These are phyloP conservation scores for Antitrichia curtipendula DNA, from an alignment of 225 moss, liverwort and hornwort species.

Conservation along the genomic window DNA sequence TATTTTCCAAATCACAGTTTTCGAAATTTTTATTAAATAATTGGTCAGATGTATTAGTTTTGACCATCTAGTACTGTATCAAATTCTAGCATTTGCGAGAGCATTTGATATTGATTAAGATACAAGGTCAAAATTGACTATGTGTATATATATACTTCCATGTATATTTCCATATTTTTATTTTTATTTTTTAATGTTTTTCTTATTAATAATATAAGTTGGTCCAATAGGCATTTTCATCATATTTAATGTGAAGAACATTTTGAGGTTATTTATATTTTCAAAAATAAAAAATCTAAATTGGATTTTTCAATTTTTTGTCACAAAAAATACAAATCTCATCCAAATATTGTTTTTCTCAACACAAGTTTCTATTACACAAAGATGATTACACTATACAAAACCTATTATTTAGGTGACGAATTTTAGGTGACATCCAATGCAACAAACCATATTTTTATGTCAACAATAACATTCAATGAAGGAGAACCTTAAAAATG, in stretches of 20 bases:
- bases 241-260: background rate
- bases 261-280: background rate
- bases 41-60: too few relatives aligned
- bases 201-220: background rate
- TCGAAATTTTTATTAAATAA: background rate
- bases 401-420: too few relatives aligned
- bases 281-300: fast-evolving
- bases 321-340: background rate
- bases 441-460: too few relatives aligned
- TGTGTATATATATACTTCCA: too few relatives aligned
- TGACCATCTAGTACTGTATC: background rate
- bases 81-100: background rate
- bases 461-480: too few relatives aligned
- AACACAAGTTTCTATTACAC: background rate
- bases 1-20: background rate
- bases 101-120: too few relatives aligned
- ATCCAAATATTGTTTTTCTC: background rate
- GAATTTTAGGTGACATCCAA: too few relatives aligned
- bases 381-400: background rate
- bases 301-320: fast-evolving
- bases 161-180: too few relatives aligned
- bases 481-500: too few relatives aligned
- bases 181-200: too few relatives aligned
- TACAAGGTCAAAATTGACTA: background rate
- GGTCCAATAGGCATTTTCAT: background rate